These are phyloP conservation scores for Wickerhamomyces rabaulensis DNA, from an alignment of 805 yeast species.

Conservation along the genomic window DNA sequence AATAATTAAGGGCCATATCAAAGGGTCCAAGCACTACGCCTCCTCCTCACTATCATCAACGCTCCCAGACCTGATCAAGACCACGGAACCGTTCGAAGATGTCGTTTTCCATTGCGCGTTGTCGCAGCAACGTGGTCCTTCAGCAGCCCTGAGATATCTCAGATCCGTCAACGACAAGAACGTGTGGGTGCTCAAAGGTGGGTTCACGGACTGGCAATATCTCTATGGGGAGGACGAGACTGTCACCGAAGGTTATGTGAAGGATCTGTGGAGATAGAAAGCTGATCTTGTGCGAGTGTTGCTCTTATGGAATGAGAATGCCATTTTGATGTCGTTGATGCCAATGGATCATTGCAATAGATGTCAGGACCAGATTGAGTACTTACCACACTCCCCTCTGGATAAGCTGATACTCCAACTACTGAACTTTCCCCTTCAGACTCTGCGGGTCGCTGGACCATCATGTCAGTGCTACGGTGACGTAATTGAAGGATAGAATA, in stretches of 20 bases:
- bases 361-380: too few species aligned
- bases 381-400: too few species aligned
- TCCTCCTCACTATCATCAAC: conserved; percentile 33
- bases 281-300: neutral
- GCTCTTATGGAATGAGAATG: too few species aligned
- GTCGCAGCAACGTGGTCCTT: conserved; percentile 90
- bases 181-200: conserved; percentile 76
- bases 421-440: too few species aligned
- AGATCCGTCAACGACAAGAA: conserved; percentile 34
- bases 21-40: conserved; percentile 52
- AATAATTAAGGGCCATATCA: conserved; percentile 51
- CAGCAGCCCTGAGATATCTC: conserved; percentile 62
- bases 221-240: conserved; percentile 59
- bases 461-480: too few species aligned
- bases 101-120: conserved; percentile 88
- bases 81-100: conserved; percentile 29
- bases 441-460: too few species aligned
- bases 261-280: conserved; percentile 33
- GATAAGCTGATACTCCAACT: too few species aligned
- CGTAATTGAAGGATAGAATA: too few species aligned
- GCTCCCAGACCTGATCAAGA: conserved; percentile 24
- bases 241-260: conserved; percentile 59
- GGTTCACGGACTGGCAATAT: conserved; percentile 81
- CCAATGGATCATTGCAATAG: too few species aligned
- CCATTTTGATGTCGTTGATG: too few species aligned